These are phyloP conservation scores for Phytopythium mirpurense DNA, from an alignment of 352 stramenopile genomes.

Conservation along the genomic window DNA sequence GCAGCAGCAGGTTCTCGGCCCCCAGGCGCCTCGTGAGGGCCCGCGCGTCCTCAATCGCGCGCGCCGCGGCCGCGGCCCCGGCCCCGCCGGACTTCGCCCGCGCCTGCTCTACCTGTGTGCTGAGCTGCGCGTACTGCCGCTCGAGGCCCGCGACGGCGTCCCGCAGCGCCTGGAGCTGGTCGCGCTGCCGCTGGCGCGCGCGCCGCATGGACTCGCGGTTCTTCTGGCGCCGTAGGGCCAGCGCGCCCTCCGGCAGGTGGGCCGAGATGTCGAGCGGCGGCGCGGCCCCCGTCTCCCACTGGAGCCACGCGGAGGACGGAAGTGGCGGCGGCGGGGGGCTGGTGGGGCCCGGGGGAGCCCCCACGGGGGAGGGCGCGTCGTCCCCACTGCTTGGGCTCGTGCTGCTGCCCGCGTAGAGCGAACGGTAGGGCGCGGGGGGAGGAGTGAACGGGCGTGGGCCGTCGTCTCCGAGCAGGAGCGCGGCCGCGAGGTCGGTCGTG, in stretches of 20 bases:
- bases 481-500: not conserved
- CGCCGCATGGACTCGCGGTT: constrained; percentile 59
- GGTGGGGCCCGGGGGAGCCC: not conserved
- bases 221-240: constrained; percentile 38
- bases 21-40: constrained; percentile 34
- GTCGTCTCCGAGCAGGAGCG: not conserved
- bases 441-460: too few species aligned
- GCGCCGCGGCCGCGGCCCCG: not conserved
- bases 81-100: too few species aligned
- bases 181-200: constrained; percentile 39
- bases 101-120: constrained; percentile 1
- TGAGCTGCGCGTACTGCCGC: constrained; percentile 33
- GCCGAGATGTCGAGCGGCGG: constrained; percentile 25
- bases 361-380: constrained; percentile 5
- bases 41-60: constrained; percentile 20
- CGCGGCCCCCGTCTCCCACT: constrained; percentile 22
- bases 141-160: constrained; percentile 35
- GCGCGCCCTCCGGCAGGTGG: constrained; percentile 24
- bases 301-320: constrained; percentile 37
- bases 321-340: not conserved
- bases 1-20: constrained; percentile 46
- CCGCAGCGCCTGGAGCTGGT: constrained; percentile 36
- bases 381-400: constrained; percentile 24
- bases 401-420: constrained; percentile 3
- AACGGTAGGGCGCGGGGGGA: not conserved